Conservation (phyloP, 208 protist species). For the Phytomonas sp. region DNA sequence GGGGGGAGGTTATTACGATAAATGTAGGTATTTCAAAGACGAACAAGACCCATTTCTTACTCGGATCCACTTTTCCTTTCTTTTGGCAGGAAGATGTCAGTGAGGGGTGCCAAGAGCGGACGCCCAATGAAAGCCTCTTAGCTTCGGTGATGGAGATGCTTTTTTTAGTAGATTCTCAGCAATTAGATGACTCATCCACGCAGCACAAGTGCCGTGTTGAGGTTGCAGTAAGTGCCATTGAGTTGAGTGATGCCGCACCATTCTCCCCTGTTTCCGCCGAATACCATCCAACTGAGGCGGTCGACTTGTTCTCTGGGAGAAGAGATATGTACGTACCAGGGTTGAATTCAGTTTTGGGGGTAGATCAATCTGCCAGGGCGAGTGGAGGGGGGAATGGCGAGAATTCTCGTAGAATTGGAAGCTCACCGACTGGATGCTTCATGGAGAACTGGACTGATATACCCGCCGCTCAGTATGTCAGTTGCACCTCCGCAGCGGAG, state of each 20-base stretch:
- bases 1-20: not conserved
- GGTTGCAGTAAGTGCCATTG: conserved; percentile 21
- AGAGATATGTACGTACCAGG: not conserved
- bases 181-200: not conserved
- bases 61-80: not conserved
- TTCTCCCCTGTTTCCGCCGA: conserved; percentile 19
- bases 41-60: not conserved
- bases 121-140: conserved; percentile 13
- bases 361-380: not conserved
- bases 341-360: not conserved
- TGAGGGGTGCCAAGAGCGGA: not conserved
- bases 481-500: conserved; percentile 12
- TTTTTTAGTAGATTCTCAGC: conserved; percentile 1
- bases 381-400: not conserved
- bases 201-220: not conserved
- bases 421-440: not conserved
- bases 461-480: conserved; percentile 23
- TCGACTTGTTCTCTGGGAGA: conserved; percentile 20
- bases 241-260: conserved; percentile 19
- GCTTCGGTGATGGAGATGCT: conserved; percentile 15
- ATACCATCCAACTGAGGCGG: conserved; percentile 17
- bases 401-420: not conserved
- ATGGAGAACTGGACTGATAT: conserved; percentile 20
- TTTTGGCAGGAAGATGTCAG: not conserved
- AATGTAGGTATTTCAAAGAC: not conserved